phyloP scores from a whole-genome alignment of 2,329 filamentous ascomycete species.

The Epichloe sibirici region DNA sequence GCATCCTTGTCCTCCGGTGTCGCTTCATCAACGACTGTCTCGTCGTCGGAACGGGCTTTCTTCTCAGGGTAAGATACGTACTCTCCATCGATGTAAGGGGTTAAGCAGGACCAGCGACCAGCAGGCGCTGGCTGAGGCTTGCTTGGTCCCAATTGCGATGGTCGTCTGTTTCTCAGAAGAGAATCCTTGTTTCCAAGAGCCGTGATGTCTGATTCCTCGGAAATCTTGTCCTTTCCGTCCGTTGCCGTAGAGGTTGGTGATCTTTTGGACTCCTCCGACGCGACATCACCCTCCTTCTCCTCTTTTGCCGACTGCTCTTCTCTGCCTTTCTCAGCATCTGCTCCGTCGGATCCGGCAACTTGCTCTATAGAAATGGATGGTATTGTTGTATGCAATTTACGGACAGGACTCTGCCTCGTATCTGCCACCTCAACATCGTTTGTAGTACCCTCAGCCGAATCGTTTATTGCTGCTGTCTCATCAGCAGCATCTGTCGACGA shows the following conservation, averaged over 20 bases:
- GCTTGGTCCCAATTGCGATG: slow-evolving; percentile 4
- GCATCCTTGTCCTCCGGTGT: slow-evolving; percentile 20
- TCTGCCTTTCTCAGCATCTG: background rate
- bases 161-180: background rate
- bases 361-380: slow-evolving; percentile 3
- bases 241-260: background rate
- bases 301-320: background rate
- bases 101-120: slow-evolving; percentile 27
- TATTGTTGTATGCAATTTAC: background rate
- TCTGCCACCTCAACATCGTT: background rate
- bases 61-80: slow-evolving; percentile 27
- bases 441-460: background rate
- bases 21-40: slow-evolving; percentile 18
- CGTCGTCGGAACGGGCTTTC: slow-evolving; percentile 20
- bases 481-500: background rate
- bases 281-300: background rate
- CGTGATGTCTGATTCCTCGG: background rate
- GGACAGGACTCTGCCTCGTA: background rate
- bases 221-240: background rate
- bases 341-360: background rate
- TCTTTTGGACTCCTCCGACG: background rate
- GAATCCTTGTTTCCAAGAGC: background rate
- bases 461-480: background rate
- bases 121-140: slow-evolving; percentile 19
- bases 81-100: slow-evolving; percentile 28